Conservation (phyloP, 108 stramenopile species). For the Nitzschia inconspicua region DNA sequence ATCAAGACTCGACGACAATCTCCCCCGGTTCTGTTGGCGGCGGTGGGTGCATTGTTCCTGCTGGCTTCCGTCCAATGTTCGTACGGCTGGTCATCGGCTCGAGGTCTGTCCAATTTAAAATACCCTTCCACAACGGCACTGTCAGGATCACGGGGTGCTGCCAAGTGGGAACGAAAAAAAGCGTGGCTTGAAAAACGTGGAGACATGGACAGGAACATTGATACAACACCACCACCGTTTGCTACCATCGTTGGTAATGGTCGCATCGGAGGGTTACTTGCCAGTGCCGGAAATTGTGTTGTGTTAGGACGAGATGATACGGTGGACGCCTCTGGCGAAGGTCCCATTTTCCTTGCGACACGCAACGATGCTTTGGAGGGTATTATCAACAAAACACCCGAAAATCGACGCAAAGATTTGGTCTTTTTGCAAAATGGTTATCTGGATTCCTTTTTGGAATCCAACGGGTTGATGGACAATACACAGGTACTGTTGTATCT, state of each 20-base stretch:
- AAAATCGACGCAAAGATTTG: constrained; percentile 71
- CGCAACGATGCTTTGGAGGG: constrained; percentile 89
- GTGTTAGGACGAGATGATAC: constrained; percentile 56
- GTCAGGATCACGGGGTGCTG: no score
- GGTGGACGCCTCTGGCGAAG: constrained; percentile 52
- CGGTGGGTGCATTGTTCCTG: no score
- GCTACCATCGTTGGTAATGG: constrained; percentile 65
- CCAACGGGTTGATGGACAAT: constrained; percentile 67
- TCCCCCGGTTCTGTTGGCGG: no score
- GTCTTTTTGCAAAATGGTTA: constrained; percentile 95
- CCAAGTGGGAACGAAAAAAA: no score
- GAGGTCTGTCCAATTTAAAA: no score
- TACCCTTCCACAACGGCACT: no score
- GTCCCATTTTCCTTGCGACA: constrained; percentile 86
- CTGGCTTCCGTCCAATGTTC: no score
- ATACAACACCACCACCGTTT: no score
- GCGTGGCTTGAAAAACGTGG: no score
- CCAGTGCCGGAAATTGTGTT: constrained; percentile 42
- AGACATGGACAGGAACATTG: no score
- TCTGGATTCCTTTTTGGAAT: constrained; percentile 67
- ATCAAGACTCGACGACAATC: no score
- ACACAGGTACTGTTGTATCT: constrained; percentile 87
- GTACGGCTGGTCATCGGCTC: no score
- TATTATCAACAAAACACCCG: constrained; percentile 78
- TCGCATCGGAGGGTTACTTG: constrained; percentile 54